phyloP scores from a whole-genome alignment of 2,329 filamentous ascomycete species.

The Massarina eburnea region DNA sequence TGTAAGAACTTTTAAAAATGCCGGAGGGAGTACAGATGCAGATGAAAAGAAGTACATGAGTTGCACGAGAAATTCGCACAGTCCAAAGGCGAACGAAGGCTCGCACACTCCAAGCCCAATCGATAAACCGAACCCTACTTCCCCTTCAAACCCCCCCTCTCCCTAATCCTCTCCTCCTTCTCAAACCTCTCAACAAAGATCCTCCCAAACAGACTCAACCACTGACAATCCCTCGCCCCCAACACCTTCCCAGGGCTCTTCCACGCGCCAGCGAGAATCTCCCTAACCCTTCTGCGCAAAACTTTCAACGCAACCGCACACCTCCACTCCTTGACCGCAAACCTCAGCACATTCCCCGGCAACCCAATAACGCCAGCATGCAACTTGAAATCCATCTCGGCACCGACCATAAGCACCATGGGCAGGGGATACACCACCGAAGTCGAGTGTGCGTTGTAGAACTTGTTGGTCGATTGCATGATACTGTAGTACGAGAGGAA shows the following conservation, averaged over 20 bases:
- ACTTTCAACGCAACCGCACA: slow-evolving; percentile 86
- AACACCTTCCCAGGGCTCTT: slow-evolving; percentile 51
- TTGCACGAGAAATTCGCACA: too few relatives aligned
- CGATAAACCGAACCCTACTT: slow-evolving; percentile 16
- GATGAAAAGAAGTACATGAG: too few relatives aligned
- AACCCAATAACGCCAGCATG: slow-evolving; percentile 84
- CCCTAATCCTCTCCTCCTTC: slow-evolving; percentile 35
- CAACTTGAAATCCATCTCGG: slow-evolving; percentile 80
- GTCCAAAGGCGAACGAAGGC: too few relatives aligned
- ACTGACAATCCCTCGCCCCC: slow-evolving; percentile 43
- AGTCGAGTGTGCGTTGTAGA: slow-evolving; percentile 76
- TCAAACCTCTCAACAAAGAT: slow-evolving; percentile 34
- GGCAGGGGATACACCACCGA: slow-evolving; percentile 79
- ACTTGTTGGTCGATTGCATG: slow-evolving; percentile 83
- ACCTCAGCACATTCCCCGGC: slow-evolving; percentile 83
- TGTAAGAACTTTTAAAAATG: too few relatives aligned
- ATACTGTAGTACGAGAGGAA: slow-evolving; percentile 97
- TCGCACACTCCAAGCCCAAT: not conserved
- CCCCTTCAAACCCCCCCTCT: slow-evolving; percentile 29
- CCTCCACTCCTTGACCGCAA: slow-evolving; percentile 86
- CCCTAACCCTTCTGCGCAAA: slow-evolving; percentile 70
- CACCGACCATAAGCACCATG: slow-evolving; percentile 72
- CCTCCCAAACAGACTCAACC: slow-evolving; percentile 43
- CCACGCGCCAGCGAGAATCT: slow-evolving; percentile 73
- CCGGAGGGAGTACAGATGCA: too few relatives aligned